Conservation (phyloP, 805 yeast species). For the Wickerhamomyces bovis region DNA sequence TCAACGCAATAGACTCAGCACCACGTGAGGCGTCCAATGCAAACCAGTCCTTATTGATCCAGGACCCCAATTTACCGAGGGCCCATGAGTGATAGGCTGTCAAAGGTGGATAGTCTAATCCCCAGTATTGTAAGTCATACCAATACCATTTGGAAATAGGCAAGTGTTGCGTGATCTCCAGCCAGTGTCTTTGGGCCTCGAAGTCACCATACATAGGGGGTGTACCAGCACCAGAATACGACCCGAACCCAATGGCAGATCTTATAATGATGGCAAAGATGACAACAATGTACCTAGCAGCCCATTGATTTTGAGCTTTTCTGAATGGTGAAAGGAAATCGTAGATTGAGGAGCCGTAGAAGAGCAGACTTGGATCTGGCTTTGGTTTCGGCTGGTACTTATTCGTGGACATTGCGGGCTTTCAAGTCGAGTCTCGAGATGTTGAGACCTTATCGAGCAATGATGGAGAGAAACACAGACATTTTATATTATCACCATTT, state of each 20-base stretch:
- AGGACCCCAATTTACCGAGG: constrained; percentile 64
- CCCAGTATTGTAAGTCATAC: constrained; percentile 91
- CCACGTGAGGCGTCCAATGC: constrained; percentile 70
- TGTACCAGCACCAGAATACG: constrained; percentile 65
- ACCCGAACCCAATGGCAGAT: constrained; percentile 83
- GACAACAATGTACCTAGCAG: constrained; percentile 70
- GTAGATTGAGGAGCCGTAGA: constrained; percentile 61
- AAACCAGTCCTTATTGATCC: constrained; percentile 71
- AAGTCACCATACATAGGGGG: constrained; percentile 92
- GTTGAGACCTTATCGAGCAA: no score
- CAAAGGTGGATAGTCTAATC: constrained; percentile 93
- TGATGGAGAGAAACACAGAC: no score
- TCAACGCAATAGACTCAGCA: constrained; percentile 56
- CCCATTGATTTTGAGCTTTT: constrained; percentile 86
- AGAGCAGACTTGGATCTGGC: constrained; percentile 17
- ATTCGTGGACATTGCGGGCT: background rate
- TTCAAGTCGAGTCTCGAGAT: no score
- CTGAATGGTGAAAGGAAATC: constrained; percentile 76
- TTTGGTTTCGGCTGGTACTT: constrained; percentile 1
- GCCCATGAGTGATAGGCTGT: constrained; percentile 91
- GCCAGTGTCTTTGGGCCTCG: constrained; percentile 98
- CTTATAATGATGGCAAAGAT: constrained; percentile 70
- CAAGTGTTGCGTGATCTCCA: constrained; percentile 78
- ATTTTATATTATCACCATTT: no score
- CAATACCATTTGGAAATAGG: constrained; percentile 81